Evolutionary conservation across 129 eudicot species (phyloP), one percentile per base, ranked within the genome.

Genomic region (Centella asiatica): DNA sequence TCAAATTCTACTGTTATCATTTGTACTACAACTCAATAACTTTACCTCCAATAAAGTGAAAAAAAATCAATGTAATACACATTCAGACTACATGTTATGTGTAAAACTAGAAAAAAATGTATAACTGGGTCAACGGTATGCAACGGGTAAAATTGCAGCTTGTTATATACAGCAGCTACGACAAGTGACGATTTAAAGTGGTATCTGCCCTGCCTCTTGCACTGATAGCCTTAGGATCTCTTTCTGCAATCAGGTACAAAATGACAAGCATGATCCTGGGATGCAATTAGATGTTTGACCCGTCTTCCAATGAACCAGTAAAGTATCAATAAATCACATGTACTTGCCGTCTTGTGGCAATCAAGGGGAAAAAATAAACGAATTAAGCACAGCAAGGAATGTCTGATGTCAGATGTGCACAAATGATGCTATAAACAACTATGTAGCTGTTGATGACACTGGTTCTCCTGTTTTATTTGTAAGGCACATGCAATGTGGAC

Each of bases 401-500:
- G n/a, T 24, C 63, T 19, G 44, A 27, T 12, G 29, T n/a, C 63
- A 57, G 36, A 45, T 39, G 18, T 7, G 9, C 10, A 19, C 36
- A 33, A 17, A 18, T 1, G 12, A 57, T 19, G 23, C 39, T 42
- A 14, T 14, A 11, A 42, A 42, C 18, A 1, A 33, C 44, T 57
- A 57, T 20, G 45, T 22, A 7, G 27, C 75, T 53, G 87, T 64
- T 32, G 84, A 37, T 72, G 81, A 31, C 77, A 64, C 84, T 25
- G 80, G 76, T 62, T 80, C 88, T 57, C 81, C 83, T 31, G 96
- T 78, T 75, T 55, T 87, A 68, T 87, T 92, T 46, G 65, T 61
- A 74, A 65, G 85, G 65, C 99, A 87, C 99, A 92, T 92, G 85
- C 99, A 92, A 73, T 84, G 82, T 48, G 99, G 99, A 68, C 99